Evolutionary conservation across 345 rosid species (phyloP).

Genomic region (Turnera subulata): DNA sequence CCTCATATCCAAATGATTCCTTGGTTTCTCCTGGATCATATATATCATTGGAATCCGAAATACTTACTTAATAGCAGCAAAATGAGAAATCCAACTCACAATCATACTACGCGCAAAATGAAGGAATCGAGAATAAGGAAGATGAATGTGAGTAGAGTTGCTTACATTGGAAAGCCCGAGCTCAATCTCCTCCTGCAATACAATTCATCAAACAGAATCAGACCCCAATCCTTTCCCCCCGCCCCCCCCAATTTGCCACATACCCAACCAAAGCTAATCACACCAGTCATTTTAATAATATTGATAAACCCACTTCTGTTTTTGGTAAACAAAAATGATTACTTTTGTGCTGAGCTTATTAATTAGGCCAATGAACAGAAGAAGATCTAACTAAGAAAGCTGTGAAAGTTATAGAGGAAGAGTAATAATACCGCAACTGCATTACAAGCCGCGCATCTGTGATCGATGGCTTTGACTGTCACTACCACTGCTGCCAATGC

Average conservation of each 20-base stretch:
- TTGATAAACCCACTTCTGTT: neutral
- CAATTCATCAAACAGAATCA: neutral
- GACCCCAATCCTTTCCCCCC: too few relatives aligned
- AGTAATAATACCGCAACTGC: slow-evolving; percentile 67
- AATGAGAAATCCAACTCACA: neutral
- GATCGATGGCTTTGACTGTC: slow-evolving; percentile 39
- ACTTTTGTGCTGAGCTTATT: too few relatives aligned
- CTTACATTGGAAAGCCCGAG: slow-evolving; percentile 68
- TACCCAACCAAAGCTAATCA: neutral
- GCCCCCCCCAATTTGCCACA: neutral
- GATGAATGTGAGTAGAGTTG: slow-evolving; percentile 1
- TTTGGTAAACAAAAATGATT: too few relatives aligned
- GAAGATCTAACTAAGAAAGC: neutral
- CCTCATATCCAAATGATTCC: slow-evolving; percentile 95
- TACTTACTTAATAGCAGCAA: neutral
- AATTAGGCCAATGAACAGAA: too few relatives aligned
- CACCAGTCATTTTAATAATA: too few relatives aligned
- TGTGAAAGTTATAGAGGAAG: neutral
- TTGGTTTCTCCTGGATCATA: slow-evolving; percentile 61
- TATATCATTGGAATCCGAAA: neutral
- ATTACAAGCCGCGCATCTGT: slow-evolving; percentile 81
- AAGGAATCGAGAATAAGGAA: too few relatives aligned
- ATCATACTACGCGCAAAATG: neutral
- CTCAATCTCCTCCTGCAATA: slow-evolving; percentile 76
- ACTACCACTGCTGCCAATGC: slow-evolving; percentile 2